A percentile compares a stretch with the other conserved stretches of the same genome.
These are phyloP conservation scores for Cryptococcus sp. DNA, from an alignment of 1,284 basidiomycete species.

Conservation along the genomic window DNA sequence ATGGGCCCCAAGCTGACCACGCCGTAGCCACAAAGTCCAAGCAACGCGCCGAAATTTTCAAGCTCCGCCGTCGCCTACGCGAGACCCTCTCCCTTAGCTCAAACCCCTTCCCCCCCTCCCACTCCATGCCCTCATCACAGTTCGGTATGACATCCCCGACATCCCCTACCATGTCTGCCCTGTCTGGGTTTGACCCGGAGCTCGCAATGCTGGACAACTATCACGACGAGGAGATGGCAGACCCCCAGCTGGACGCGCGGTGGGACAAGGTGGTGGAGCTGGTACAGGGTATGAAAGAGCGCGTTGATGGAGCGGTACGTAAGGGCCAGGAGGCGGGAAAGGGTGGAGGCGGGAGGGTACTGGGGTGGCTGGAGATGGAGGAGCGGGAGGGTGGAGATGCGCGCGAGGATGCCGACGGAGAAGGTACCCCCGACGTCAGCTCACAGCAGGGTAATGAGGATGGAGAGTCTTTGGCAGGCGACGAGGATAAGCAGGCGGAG, in stretches of 20 bases:
- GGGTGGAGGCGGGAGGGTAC: constrained; percentile 26
- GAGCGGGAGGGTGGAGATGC: neutral
- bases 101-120: neutral
- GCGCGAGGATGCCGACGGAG: too few species aligned
- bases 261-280: constrained; percentile 41
- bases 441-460: too few species aligned
- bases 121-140: neutral
- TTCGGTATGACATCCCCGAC: neutral
- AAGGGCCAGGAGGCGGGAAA: constrained; percentile 25
- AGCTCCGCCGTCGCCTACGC: constrained; percentile 38
- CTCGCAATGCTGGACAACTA: neutral
- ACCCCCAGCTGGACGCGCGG: constrained; percentile 38
- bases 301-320: constrained; percentile 33
- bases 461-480: too few species aligned
- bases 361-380: constrained; percentile 36
- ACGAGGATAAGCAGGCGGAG: too few species aligned
- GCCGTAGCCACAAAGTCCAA: constrained; percentile 37
- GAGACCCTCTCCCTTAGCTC: constrained; percentile 21
- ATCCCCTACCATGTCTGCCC: neutral
- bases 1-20: too few species aligned
- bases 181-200: neutral
- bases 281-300: constrained; percentile 29
- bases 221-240: constrained; percentile 26
- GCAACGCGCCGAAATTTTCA: constrained; percentile 42
- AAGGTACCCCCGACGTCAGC: too few species aligned